Percentiles rank a stretch among this genome's conserved stretches.
These are phyloP conservation scores for Melanogaster broomeanus DNA, from an alignment of 768 basidiomycete genomes.

Conservation along the genomic window DNA sequence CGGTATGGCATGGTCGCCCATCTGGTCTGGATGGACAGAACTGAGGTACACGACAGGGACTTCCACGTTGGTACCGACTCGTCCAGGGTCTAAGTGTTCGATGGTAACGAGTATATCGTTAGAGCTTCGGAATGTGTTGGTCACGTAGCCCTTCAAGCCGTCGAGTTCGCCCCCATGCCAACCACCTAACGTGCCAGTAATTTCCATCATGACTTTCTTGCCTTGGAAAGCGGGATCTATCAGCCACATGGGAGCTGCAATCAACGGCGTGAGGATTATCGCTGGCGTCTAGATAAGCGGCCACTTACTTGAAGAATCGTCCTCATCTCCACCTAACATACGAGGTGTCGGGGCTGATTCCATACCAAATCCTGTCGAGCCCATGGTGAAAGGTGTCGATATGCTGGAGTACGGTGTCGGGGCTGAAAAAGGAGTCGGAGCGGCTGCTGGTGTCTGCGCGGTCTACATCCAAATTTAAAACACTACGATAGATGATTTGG, in stretches of 20 bases:
- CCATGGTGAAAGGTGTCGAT: slow-evolving; percentile 33
- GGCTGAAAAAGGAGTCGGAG: slow-evolving; percentile 40
- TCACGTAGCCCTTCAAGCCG: slow-evolving; percentile 29
- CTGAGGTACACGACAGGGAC: slow-evolving; percentile 43
- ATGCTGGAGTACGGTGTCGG: slow-evolving; percentile 35
- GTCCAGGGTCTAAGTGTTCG: slow-evolving; percentile 31
- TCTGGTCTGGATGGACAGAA: slow-evolving; percentile 39
- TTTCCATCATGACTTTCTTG: slow-evolving; percentile 32
- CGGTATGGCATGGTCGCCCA: slow-evolving; percentile 51
- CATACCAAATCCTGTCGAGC: slow-evolving; percentile 16
- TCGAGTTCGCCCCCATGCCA: slow-evolving; percentile 33
- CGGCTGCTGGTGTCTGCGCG: slow-evolving; percentile 42
- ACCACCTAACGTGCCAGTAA: slow-evolving; percentile 21
- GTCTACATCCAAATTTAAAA: slow-evolving; percentile 19
- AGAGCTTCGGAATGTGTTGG: slow-evolving; percentile 23
- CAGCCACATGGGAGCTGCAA: slow-evolving; percentile 29
- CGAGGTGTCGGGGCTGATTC: slow-evolving; percentile 35
- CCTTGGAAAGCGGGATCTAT: slow-evolving; percentile 26
- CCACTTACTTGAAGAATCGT: slow-evolving; percentile 27
- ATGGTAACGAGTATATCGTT: slow-evolving; percentile 31
- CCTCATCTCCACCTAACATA: slow-evolving; percentile 27
- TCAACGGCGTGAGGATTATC: slow-evolving; percentile 20
- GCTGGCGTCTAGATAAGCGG: background rate
- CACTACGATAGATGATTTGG: slow-evolving; percentile 23
- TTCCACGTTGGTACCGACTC: slow-evolving; percentile 36